Conservation (phyloP, 2,329 filamentous ascomycete genomes). For the Xylaria sp. region DNA sequence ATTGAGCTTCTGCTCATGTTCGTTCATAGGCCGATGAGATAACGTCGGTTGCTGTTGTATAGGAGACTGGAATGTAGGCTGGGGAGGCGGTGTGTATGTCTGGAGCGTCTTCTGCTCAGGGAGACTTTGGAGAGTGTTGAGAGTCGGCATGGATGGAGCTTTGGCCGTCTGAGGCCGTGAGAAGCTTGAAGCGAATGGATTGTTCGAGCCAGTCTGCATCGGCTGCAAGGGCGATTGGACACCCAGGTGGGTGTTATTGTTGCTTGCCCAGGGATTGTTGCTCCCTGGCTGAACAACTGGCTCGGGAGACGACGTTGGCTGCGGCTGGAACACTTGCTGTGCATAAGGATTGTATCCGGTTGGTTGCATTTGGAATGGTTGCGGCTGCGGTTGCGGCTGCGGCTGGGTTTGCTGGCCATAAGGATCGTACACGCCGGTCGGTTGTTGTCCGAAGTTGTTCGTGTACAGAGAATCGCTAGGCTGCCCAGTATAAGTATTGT, state of each 20-base stretch:
- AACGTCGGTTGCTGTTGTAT: conserved; percentile 49
- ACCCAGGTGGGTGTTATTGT: conserved; percentile 54
- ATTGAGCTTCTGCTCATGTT: conserved; percentile 80
- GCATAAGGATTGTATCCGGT: conserved; percentile 62
- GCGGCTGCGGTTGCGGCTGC: conserved; percentile 42
- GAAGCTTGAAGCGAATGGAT: conserved; percentile 82
- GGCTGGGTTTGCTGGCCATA: conserved; percentile 60
- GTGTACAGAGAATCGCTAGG: conserved; percentile 66
- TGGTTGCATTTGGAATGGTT: conserved; percentile 54
- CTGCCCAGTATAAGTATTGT: conserved; percentile 60
- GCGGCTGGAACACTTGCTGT: conserved; percentile 53
- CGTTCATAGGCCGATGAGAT: conserved; percentile 62
- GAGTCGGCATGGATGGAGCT: conserved; percentile 66
- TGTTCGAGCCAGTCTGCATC: conserved; percentile 93
- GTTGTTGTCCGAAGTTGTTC: conserved; percentile 71
- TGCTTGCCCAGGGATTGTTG: conserved; percentile 91
- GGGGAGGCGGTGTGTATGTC: conserved; percentile 50
- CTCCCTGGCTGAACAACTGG: conserved; percentile 74
- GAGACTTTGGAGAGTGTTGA: conserved; percentile 65
- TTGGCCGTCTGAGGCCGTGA: conserved; percentile 64
- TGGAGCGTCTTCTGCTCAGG: conserved; percentile 83
- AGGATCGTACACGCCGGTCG: conserved; percentile 71
- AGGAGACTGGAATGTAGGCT: conserved; percentile 51
- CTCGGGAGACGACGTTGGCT: conserved; percentile 57
- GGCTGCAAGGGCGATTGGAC: conserved; percentile 71